A percentile compares a stretch with the other conserved stretches of the same genome.
Evolutionary conservation across 192 early-diverging fungal species (phyloP).

Genomic region (Umbelopsis isabellina): DNA sequence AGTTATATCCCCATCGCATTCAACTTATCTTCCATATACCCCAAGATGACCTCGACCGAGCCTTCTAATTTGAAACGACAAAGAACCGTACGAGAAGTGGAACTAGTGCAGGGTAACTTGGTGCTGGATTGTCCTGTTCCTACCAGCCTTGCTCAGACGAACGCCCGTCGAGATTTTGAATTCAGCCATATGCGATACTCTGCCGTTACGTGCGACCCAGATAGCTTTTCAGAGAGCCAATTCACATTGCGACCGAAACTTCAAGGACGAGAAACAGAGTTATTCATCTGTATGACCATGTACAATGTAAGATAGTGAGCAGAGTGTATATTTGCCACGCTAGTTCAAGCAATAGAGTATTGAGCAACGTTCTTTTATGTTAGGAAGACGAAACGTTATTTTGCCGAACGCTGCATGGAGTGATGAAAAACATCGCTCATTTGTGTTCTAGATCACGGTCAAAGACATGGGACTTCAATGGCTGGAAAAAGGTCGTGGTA

Average conservation of each 20-base stretch:
- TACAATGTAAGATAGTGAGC: constrained; percentile 55
- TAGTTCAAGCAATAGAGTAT: not conserved
- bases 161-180: constrained; percentile 68
- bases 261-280: constrained; percentile 64
- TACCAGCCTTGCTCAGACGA: constrained; percentile 54
- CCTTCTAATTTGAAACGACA: not conserved
- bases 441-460: constrained; percentile 75
- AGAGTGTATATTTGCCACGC: not conserved
- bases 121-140: constrained; percentile 78
- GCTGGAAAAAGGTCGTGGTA: constrained; percentile 92
- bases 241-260: constrained; percentile 77
- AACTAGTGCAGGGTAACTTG: constrained; percentile 72
- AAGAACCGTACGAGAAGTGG: constrained; percentile 44
- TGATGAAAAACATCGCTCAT: constrained; percentile 96
- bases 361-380: constrained; percentile 59
- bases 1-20: not conserved
- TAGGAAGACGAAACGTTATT: constrained; percentile 91
- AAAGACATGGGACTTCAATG: constrained; percentile 76
- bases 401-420: constrained; percentile 82
- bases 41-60: not conserved
- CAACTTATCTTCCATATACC: constrained; percentile 3
- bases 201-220: constrained; percentile 84
- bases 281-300: constrained; percentile 89
- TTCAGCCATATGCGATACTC: constrained; percentile 96
- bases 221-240: constrained; percentile 75